Percentiles rank a stretch among this genome's conserved stretches.
Evolutionary conservation across 1,139 yeast genomes (phyloP).

Genomic region (Taphrina pruni): DNA sequence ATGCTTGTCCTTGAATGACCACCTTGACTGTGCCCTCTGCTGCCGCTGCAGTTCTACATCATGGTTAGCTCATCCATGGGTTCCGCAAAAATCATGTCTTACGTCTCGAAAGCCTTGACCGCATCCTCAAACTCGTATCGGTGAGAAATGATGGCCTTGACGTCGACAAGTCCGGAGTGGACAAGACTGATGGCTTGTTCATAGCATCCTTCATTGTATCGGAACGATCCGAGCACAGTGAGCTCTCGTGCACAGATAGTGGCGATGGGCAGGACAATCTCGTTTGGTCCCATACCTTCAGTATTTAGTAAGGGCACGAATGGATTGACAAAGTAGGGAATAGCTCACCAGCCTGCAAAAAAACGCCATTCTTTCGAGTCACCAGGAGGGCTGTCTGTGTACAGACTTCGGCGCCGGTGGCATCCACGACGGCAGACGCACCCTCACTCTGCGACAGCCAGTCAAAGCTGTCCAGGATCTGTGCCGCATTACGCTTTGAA

Average conservation of each 20-base stretch:
- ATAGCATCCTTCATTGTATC: slow-evolving; percentile 81
- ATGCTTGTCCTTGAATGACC: slow-evolving; percentile 39
- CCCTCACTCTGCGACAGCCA: slow-evolving; percentile 54
- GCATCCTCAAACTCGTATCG: slow-evolving; percentile 76
- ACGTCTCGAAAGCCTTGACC: slow-evolving; percentile 71
- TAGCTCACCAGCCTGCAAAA: slow-evolving; percentile 67
- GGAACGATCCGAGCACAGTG: slow-evolving; percentile 71
- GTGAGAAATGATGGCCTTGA: slow-evolving; percentile 75
- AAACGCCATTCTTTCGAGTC: slow-evolving; percentile 67
- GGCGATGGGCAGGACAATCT: slow-evolving; percentile 74
- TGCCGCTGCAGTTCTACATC: slow-evolving; percentile 36
- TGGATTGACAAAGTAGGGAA: not conserved
- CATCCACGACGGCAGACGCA: slow-evolving; percentile 70
- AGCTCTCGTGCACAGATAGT: slow-evolving; percentile 73
- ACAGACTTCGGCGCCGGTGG: slow-evolving; percentile 75
- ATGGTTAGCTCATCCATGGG: not conserved
- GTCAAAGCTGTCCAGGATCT: slow-evolving; percentile 52
- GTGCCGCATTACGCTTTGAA: slow-evolving; percentile 49
- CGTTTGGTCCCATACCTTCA: slow-evolving; percentile 63
- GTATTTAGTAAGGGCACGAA: not conserved
- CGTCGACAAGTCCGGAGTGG: slow-evolving; percentile 65
- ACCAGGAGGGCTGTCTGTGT: slow-evolving; percentile 67
- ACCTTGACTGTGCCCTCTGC: slow-evolving; percentile 42
- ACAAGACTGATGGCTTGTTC: slow-evolving; percentile 72
- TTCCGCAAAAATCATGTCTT: not conserved